Percentiles rank a stretch among this genome's conserved stretches.
Conservation (phyloP, 2,329 filamentous ascomycete genomes). For the Verticillium dahliae region DNA sequence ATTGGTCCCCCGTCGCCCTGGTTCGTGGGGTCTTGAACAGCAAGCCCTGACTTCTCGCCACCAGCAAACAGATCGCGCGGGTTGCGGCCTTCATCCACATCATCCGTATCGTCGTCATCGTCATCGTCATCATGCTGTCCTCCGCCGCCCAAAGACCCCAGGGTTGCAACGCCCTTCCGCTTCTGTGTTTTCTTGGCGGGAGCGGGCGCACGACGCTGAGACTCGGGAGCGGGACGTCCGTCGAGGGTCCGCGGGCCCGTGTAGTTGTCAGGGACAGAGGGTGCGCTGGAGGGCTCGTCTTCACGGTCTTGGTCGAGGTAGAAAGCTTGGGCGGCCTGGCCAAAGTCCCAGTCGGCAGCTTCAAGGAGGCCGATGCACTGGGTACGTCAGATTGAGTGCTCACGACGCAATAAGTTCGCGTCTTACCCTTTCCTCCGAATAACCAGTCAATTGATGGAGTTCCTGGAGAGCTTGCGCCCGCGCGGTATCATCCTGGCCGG, state of each 20-base stretch:
- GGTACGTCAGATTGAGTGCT: constrained; percentile 2
- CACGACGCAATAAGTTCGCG: neutral
- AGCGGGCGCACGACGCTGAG: constrained; percentile 3
- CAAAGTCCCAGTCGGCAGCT: constrained; percentile 60
- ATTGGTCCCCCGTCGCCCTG: constrained; percentile 37
- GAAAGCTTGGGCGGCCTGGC: constrained; percentile 54
- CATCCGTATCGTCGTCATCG: constrained; percentile 49
- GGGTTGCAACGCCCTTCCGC: constrained; percentile 54
- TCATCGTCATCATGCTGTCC: constrained; percentile 53
- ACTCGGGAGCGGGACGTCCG: constrained; percentile 49
- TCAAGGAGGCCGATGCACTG: constrained; percentile 64
- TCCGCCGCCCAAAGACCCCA: constrained; percentile 45
- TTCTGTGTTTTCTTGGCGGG: constrained; percentile 36
- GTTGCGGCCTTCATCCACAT: constrained; percentile 50
- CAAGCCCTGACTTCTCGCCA: constrained; percentile 74
- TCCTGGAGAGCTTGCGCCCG: neutral
- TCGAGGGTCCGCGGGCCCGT: constrained; percentile 58
- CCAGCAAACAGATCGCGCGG: constrained; percentile 71
- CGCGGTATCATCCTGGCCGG: constrained; percentile 30
- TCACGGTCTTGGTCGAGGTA: constrained; percentile 51
- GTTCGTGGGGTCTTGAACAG: constrained; percentile 55
- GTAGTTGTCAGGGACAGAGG: constrained; percentile 33
- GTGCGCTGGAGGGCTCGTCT: constrained; percentile 25
- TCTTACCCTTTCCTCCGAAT: constrained; percentile 9
- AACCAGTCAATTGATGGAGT: constrained; percentile 3